These are phyloP conservation scores for Cyclospora cayetanensis DNA, from an alignment of 169 alveolate genomes.

Conservation along the genomic window DNA sequence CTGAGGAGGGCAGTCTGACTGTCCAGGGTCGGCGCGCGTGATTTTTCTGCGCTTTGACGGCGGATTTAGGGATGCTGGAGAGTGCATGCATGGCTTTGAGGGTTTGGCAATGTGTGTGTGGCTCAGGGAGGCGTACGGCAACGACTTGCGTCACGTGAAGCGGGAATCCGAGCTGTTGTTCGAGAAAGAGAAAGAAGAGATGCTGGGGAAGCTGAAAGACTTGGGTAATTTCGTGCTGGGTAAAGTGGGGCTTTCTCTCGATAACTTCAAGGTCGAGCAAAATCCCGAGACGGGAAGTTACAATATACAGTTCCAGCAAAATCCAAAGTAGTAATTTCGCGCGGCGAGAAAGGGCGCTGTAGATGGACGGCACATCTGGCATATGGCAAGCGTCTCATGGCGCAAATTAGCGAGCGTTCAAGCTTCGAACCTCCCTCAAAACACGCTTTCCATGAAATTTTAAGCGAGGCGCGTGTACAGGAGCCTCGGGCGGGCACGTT, in stretches of 20 bases:
- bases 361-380: background rate
- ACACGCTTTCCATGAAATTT: too few species aligned
- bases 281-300: constrained; percentile 93
- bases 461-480: too few species aligned
- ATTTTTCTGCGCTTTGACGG: too few species aligned
- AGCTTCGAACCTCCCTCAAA: too few species aligned
- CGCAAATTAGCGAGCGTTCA: too few species aligned
- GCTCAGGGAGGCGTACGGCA: constrained; percentile 75
- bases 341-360: background rate
- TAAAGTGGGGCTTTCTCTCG: constrained; percentile 94
- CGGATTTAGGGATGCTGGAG: background rate
- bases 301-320: constrained; percentile 92
- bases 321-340: constrained; percentile 60
- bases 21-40: too few species aligned
- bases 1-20: too few species aligned
- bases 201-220: constrained; percentile 94
- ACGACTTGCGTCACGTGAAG: constrained; percentile 60
- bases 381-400: background rate
- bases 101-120: background rate
- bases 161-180: constrained; percentile 80
- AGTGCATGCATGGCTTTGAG: background rate
- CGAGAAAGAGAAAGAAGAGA: constrained; percentile 92
- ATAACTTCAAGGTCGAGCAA: constrained; percentile 93
- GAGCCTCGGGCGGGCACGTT: too few species aligned
- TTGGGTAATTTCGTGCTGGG: constrained; percentile 93